Conservation (phyloP, 2,329 filamentous ascomycete species). For the Drechslerella stenobrocha region DNA sequence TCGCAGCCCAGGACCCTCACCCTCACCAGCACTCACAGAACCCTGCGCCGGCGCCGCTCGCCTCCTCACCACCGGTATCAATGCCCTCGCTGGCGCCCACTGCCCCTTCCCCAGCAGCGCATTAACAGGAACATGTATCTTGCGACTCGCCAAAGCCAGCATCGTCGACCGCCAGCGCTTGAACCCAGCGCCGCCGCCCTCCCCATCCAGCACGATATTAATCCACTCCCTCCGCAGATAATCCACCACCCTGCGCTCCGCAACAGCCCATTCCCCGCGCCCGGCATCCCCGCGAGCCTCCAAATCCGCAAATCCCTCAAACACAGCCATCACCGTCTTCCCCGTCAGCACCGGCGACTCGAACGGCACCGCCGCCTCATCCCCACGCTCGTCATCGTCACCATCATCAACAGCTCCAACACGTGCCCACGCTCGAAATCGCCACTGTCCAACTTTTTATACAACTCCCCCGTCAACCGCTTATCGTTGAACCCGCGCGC, state of each 20-base stretch:
- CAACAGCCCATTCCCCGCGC: slow-evolving; percentile 19
- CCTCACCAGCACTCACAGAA: too few species aligned
- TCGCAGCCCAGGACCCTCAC: slow-evolving; percentile 15
- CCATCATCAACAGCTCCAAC: slow-evolving; percentile 39
- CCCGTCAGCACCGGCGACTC: slow-evolving; percentile 34
- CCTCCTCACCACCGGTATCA: too few species aligned
- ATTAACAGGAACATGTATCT: slow-evolving; percentile 21
- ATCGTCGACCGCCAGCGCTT: slow-evolving; percentile 25
- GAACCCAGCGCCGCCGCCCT: slow-evolving; percentile 32
- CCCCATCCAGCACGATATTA: slow-evolving; percentile 27
- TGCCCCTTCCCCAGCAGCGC: slow-evolving; percentile 20
- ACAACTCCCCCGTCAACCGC: slow-evolving; percentile 24
- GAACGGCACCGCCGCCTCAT: slow-evolving; percentile 13
- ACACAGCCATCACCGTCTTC: slow-evolving; percentile 29
- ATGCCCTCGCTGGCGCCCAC: neutral
- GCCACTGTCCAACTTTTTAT: slow-evolving; percentile 31
- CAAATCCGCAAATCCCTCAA: slow-evolving; percentile 39
- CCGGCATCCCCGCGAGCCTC: slow-evolving; percentile 21
- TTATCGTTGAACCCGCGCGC: slow-evolving; percentile 33
- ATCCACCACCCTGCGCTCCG: slow-evolving; percentile 37
- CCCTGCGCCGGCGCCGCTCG: too few species aligned
- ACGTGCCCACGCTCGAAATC: slow-evolving; percentile 29
- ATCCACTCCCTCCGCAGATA: slow-evolving; percentile 41
- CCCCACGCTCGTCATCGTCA: slow-evolving; percentile 29
- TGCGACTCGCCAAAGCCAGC: slow-evolving; percentile 26